A percentile compares a stretch with the other conserved stretches of the same genome.
Conservation (phyloP, 2,329 filamentous ascomycete genomes). For the Scopulariopsis brevicaulis region DNA sequence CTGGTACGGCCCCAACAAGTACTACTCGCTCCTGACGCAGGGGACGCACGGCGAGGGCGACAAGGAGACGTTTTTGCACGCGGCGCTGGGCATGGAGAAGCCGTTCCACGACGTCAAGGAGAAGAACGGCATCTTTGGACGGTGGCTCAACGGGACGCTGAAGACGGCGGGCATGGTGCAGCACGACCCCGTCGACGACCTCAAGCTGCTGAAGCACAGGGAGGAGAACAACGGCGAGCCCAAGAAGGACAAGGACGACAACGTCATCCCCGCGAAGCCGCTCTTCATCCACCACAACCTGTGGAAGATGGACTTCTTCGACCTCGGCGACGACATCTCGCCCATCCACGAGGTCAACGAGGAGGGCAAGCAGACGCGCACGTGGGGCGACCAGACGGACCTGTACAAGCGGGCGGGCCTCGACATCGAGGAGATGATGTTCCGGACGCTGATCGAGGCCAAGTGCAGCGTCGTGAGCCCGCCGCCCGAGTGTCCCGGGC, state of each 20-base stretch:
- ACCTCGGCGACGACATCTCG: slow-evolving; percentile 10
- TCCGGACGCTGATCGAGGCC: slow-evolving; percentile 16
- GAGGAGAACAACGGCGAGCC: slow-evolving; percentile 5
- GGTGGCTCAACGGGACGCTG: slow-evolving; percentile 14
- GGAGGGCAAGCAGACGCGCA: slow-evolving; percentile 11
- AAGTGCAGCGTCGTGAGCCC: slow-evolving; percentile 13
- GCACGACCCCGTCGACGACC: slow-evolving; percentile 18
- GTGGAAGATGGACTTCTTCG: slow-evolving; percentile 21
- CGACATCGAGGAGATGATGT: slow-evolving; percentile 21
- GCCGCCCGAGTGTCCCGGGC: slow-evolving; percentile 17
- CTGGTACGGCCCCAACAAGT: slow-evolving; percentile 37
- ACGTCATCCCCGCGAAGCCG: slow-evolving; percentile 9
- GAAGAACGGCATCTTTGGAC: slow-evolving; percentile 17
- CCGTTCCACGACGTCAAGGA: slow-evolving; percentile 27
- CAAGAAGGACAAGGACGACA: slow-evolving; percentile 7
- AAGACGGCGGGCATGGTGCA: slow-evolving; percentile 16
- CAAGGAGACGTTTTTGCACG: slow-evolving; percentile 35
- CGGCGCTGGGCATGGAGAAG: slow-evolving; percentile 25
- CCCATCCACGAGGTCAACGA: slow-evolving; percentile 11
- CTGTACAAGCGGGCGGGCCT: slow-evolving; percentile 14
- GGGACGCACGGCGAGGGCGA: slow-evolving; percentile 29
- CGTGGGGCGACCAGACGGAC: slow-evolving; percentile 16
- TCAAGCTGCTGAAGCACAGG: slow-evolving; percentile 9
- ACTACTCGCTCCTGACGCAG: slow-evolving; percentile 35
- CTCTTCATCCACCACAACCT: slow-evolving; percentile 25